Evolutionary conservation across 805 yeast species (phyloP).

Genomic region (Ogataea methanolica): DNA sequence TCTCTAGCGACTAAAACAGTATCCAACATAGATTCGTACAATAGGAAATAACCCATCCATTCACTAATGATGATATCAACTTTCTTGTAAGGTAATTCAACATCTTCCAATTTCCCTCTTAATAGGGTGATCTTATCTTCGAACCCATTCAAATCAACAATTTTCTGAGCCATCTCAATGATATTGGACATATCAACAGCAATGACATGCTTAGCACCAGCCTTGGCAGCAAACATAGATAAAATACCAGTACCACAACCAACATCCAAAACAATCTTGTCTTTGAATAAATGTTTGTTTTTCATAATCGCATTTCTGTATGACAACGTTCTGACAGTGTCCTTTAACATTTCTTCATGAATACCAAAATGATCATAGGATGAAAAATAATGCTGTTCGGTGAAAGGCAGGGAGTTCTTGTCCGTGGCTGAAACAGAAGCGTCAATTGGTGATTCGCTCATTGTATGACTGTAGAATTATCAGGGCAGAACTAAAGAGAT

Average conservation of each 20-base stretch:
- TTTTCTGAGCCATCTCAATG: slow-evolving; percentile 92
- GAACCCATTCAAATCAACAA: slow-evolving; percentile 78
- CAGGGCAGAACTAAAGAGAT: too few species aligned
- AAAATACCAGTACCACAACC: slow-evolving; percentile 99
- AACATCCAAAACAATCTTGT: slow-evolving; percentile 90
- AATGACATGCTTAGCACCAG: slow-evolving; percentile 98
- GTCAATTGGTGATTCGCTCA: neutral
- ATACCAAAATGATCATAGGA: slow-evolving; percentile 97
- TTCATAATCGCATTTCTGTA: slow-evolving; percentile 90
- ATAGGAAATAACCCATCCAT: slow-evolving; percentile 98
- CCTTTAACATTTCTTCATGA: slow-evolving; percentile 98
- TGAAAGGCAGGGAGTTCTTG: slow-evolving; percentile 54
- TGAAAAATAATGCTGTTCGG: slow-evolving; percentile 90
- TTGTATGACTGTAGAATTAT: neutral
- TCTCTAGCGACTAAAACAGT: slow-evolving; percentile 95
- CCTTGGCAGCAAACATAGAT: slow-evolving; percentile 96
- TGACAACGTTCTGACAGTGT: slow-evolving; percentile 83
- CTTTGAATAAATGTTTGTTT: slow-evolving; percentile 85
- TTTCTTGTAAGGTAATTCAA: slow-evolving; percentile 73
- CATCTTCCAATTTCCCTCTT: slow-evolving; percentile 93
- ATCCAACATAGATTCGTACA: slow-evolving; percentile 97
- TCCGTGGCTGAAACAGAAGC: slow-evolving; percentile 51
- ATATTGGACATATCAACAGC: slow-evolving; percentile 97
- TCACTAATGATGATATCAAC: slow-evolving; percentile 96
- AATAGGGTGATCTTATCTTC: slow-evolving; percentile 80